These are phyloP conservation scores for Chrysosporium queenslandicum DNA, from an alignment of 2,329 filamentous ascomycete species.

Conservation along the genomic window DNA sequence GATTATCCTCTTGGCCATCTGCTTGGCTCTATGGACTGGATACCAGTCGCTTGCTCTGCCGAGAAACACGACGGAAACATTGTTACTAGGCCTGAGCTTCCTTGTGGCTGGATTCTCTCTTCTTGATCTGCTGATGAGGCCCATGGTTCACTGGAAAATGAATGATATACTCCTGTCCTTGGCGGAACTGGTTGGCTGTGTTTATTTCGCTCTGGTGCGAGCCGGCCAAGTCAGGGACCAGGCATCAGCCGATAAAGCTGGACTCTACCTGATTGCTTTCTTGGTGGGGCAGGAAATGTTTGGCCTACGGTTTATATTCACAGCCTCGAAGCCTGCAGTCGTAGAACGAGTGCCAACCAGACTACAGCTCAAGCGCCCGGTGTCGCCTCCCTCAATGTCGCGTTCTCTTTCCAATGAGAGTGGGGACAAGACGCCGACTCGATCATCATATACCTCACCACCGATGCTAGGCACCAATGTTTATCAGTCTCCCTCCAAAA, in stretches of 20 bases:
- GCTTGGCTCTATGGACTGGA: constrained; percentile 27
- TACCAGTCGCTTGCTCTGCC: constrained; percentile 28
- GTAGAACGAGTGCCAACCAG: not conserved
- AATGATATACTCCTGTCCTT: constrained; percentile 33
- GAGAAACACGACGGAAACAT: constrained; percentile 31
- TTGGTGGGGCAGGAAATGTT: constrained; percentile 34
- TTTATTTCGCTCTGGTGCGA: constrained; percentile 31
- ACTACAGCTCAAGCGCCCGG: not conserved
- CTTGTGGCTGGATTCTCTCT: constrained; percentile 34
- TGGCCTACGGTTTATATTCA: constrained; percentile 22
- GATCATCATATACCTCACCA: not conserved
- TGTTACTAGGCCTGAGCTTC: constrained; percentile 32
- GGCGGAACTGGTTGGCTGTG: constrained; percentile 30
- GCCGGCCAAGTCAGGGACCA: constrained; percentile 25
- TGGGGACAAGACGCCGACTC: constrained; percentile 10
- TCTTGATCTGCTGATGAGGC: constrained; percentile 31
- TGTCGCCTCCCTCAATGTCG: not conserved
- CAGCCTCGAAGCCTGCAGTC: not conserved
- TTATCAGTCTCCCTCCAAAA: not conserved
- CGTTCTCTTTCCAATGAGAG: not conserved
- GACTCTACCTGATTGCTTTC: constrained; percentile 31
- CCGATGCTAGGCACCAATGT: not conserved
- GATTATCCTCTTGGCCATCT: constrained; percentile 16
- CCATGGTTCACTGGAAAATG: constrained; percentile 31
- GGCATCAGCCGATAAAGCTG: constrained; percentile 32